These are phyloP conservation scores for Rhinocladiella mackenziei DNA, from an alignment of 2,329 filamentous ascomycete genomes.

Conservation along the genomic window DNA sequence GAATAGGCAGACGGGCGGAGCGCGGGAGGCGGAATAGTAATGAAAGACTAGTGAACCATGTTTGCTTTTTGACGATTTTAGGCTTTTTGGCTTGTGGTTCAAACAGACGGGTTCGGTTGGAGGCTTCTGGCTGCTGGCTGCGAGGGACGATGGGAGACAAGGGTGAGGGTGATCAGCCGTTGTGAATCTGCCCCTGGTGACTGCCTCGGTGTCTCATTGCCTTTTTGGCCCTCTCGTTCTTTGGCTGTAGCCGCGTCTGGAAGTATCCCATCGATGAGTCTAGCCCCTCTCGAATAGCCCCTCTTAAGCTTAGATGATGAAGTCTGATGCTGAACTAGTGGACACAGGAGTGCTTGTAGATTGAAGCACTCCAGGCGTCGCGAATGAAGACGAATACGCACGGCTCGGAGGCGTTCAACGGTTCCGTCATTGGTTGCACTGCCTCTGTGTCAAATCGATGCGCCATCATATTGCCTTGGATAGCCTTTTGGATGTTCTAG, in stretches of 20 bases:
- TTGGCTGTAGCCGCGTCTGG: constrained; percentile 7
- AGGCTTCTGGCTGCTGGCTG: background rate
- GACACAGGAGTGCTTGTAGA: background rate
- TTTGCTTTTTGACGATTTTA: too few species aligned
- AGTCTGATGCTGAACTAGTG: background rate
- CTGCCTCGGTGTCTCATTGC: background rate
- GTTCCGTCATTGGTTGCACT: background rate
- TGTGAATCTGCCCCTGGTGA: constrained; percentile 2
- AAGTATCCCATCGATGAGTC: constrained; percentile 11
- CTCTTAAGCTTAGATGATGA: background rate
- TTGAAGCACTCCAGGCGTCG: too few species aligned
- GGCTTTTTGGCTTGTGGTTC: background rate
- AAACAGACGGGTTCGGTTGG: background rate
- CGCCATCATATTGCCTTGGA: too few species aligned
- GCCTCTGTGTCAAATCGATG: background rate
- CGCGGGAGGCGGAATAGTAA: too few species aligned
- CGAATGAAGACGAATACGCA: background rate
- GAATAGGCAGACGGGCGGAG: too few species aligned
- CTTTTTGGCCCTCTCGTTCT: background rate
- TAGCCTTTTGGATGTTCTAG: too few species aligned
- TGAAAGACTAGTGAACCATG: too few species aligned
- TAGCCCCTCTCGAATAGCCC: constrained; percentile 4
- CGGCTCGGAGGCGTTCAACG: background rate
- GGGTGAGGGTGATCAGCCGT: constrained; percentile 8
- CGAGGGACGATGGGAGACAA: background rate